These are phyloP conservation scores for Fusarium sacchari DNA, from an alignment of 2,329 filamentous ascomycete species.

Conservation along the genomic window DNA sequence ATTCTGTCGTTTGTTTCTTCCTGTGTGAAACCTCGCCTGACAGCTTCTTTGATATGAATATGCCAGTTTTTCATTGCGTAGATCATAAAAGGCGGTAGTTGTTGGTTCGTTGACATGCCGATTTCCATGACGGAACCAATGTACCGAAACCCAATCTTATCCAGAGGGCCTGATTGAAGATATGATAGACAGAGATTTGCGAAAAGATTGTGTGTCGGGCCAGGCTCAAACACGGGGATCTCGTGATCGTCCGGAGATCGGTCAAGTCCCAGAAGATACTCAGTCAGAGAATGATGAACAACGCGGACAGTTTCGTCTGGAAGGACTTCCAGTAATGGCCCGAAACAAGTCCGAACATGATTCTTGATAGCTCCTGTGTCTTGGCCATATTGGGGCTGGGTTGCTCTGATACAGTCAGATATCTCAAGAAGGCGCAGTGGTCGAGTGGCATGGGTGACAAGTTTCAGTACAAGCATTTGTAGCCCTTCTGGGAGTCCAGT, in stretches of 20 bases:
- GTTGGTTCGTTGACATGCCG: neutral
- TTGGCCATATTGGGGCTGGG: neutral
- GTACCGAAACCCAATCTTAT: no score
- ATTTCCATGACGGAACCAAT: neutral
- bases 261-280: conserved; percentile 22
- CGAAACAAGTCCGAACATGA: conserved; percentile 9
- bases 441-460: conserved; percentile 16
- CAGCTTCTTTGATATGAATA: neutral
- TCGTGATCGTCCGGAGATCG: neutral
- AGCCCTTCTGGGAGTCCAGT: neutral
- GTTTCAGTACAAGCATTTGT: conserved; percentile 10
- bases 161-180: neutral
- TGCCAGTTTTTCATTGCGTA: neutral
- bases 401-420: conserved; percentile 11
- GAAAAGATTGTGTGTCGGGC: conserved; percentile 6
- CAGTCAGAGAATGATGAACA: conserved; percentile 30
- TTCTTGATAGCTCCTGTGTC: conserved; percentile 15
- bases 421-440: conserved; percentile 30
- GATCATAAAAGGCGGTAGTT: neutral
- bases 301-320: conserved; percentile 30
- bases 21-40: fast-evolving
- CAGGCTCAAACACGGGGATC: conserved; percentile 5
- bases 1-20: neutral
- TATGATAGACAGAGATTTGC: conserved; percentile 23
- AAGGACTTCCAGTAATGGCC: conserved; percentile 22